Evolutionary conservation across 139 green algal genomes (phyloP).

Genomic region (Asterochloris sp.): DNA sequence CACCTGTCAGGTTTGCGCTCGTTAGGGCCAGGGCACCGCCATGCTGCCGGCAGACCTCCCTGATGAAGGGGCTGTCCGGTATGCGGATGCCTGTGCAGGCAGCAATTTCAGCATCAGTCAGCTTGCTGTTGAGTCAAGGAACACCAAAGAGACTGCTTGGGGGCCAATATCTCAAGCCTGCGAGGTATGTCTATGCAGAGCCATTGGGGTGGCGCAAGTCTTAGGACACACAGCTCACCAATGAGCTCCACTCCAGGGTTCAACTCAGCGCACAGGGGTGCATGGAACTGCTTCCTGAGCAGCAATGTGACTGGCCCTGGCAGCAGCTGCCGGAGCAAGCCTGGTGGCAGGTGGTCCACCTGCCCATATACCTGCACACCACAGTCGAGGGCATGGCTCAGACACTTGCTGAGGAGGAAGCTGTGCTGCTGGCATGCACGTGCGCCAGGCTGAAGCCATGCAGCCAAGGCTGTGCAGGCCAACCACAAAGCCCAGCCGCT

Average conservation of each 20-base stretch:
- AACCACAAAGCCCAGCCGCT: too few species aligned
- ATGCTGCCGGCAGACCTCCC: slow-evolving; percentile 35
- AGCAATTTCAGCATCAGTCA: not conserved
- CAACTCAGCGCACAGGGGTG: slow-evolving; percentile 41
- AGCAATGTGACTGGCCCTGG: slow-evolving; percentile 72
- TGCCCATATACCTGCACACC: slow-evolving; percentile 43
- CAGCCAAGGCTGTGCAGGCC: not conserved
- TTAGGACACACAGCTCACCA: slow-evolving; percentile 15
- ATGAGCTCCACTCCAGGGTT: slow-evolving; percentile 45
- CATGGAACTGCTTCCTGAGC: slow-evolving; percentile 33
- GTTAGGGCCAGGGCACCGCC: slow-evolving; percentile 60
- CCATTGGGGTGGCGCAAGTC: not conserved
- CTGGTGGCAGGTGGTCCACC: slow-evolving; percentile 19
- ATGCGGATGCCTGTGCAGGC: slow-evolving; percentile 51
- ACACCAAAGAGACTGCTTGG: too few species aligned
- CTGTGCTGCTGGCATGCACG: too few species aligned
- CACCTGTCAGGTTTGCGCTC: slow-evolving; percentile 62
- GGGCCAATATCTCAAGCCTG: not conserved
- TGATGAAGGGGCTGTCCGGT: slow-evolving; percentile 55
- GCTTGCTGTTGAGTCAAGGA: not conserved
- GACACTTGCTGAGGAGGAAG: too few species aligned
- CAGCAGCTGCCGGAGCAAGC: slow-evolving; percentile 59
- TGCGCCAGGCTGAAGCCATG: not conserved
- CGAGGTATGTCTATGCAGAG: not conserved
- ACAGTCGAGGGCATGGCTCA: not conserved